Percentiles rank a stretch among this genome's conserved stretches.
These are phyloP conservation scores for Penicillium verrucosum DNA, from an alignment of 2,329 filamentous ascomycete genomes.

Conservation along the genomic window DNA sequence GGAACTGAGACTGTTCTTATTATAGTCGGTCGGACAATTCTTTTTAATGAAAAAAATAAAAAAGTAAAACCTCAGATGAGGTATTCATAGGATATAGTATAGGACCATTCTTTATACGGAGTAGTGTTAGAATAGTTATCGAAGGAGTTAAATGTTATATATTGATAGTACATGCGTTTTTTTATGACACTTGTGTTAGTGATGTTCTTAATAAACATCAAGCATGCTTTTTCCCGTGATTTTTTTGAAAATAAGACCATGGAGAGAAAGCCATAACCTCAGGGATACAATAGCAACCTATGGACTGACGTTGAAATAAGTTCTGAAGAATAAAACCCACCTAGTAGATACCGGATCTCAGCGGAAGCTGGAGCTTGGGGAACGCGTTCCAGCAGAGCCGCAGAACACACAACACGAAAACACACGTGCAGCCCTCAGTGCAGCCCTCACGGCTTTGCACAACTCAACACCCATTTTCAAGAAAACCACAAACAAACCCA, in stretches of 20 bases:
- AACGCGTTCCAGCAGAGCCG: slow-evolving; percentile 6
- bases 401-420: background rate
- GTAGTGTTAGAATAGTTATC: too few relatives aligned
- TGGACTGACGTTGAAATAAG: slow-evolving; percentile 1
- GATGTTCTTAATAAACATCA: background rate
- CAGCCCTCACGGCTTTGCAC: background rate
- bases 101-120: too few relatives aligned
- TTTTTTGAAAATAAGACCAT: background rate
- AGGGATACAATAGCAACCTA: background rate
- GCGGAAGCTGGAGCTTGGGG: background rate
- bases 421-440: background rate
- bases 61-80: too few relatives aligned
- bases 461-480: background rate
- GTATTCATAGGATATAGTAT: background rate
- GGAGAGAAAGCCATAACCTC: background rate
- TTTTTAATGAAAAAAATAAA: background rate
- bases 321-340: background rate
- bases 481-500: background rate
- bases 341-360: background rate
- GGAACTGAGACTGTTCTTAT: background rate
- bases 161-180: background rate
- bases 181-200: background rate
- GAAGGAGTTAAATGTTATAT: background rate
- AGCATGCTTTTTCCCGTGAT: background rate
- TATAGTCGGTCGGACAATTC: background rate